Conservation (phyloP, 2,329 filamentous ascomycete genomes). For the Pezicula carpinea region DNA sequence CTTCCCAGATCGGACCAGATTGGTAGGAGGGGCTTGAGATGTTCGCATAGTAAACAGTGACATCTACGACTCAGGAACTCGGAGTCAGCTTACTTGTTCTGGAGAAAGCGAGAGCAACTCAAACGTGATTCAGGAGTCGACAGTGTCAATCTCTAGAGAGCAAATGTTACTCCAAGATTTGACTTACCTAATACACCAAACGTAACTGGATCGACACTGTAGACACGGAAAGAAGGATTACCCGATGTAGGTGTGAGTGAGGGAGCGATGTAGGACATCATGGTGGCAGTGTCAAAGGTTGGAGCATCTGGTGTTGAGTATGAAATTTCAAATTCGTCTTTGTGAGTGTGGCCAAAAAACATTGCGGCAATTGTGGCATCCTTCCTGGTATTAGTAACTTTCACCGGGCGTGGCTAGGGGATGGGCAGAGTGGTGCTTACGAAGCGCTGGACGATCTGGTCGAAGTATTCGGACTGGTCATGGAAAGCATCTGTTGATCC, state of each 20-base stretch:
- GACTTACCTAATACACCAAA: constrained; percentile 29
- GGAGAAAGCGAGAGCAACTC: too few relatives aligned
- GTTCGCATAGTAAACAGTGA: constrained; percentile 26
- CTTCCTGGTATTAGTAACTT: not conserved
- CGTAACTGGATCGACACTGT: constrained; percentile 29
- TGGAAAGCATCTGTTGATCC: constrained; percentile 33
- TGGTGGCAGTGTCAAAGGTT: constrained; percentile 20
- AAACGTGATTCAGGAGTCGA: too few relatives aligned
- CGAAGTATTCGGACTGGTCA: constrained; percentile 31
- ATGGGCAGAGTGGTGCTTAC: not conserved
- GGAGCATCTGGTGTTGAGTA: constrained; percentile 26
- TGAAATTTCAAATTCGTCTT: constrained; percentile 29
- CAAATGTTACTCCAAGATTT: too few relatives aligned
- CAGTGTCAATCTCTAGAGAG: too few relatives aligned
- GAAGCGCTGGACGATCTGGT: constrained; percentile 27
- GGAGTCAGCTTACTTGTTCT: too few relatives aligned
- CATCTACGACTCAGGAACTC: too few relatives aligned
- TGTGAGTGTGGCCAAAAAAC: constrained; percentile 32
- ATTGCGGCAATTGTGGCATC: constrained; percentile 27
- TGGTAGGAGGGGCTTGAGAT: constrained; percentile 24
- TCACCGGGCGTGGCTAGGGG: too few relatives aligned
- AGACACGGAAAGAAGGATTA: constrained; percentile 29
- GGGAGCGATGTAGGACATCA: constrained; percentile 29
- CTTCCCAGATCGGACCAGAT: constrained; percentile 22
- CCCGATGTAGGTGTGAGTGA: constrained; percentile 29